A percentile compares a stretch with the other conserved stretches of the same genome.
These are phyloP conservation scores for Xerocomus nothofagi DNA, from an alignment of 1,284 basidiomycete species.

Conservation along the genomic window DNA sequence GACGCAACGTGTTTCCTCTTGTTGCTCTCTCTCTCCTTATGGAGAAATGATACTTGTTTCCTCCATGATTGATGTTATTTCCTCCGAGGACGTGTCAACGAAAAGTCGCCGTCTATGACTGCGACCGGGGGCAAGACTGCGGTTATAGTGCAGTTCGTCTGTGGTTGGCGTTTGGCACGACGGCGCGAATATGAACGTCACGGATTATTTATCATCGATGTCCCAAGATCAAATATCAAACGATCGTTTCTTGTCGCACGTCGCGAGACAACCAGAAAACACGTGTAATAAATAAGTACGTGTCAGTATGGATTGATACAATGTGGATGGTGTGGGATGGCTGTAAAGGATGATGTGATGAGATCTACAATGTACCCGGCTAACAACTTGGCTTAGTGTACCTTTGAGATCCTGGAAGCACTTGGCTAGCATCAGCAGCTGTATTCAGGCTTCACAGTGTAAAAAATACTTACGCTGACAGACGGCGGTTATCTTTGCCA, in stretches of 20 bases:
- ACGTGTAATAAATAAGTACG: too few relatives aligned
- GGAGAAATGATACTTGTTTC: neutral
- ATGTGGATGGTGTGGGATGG: too few relatives aligned
- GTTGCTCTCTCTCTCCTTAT: neutral
- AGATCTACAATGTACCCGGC: too few relatives aligned
- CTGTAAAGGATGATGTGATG: too few relatives aligned
- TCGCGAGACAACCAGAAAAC: constrained; percentile 2
- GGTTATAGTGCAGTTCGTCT: neutral
- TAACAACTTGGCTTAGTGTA: too few relatives aligned
- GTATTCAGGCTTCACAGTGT: too few relatives aligned
- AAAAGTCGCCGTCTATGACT: constrained; percentile 15
- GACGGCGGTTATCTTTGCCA: too few relatives aligned
- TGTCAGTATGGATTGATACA: too few relatives aligned
- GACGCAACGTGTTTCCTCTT: constrained; percentile 11
- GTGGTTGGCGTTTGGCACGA: constrained; percentile 14
- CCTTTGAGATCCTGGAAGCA: too few relatives aligned
- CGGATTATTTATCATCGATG: constrained; percentile 11
- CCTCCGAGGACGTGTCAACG: constrained; percentile 17
- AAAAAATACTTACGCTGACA: too few relatives aligned
- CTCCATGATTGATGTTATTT: constrained; percentile 12
- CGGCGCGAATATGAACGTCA: constrained; percentile 5
- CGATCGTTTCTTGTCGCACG: constrained; percentile 9
- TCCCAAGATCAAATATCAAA: constrained; percentile 14
- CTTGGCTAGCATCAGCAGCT: too few relatives aligned
- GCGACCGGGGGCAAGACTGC: neutral